Evolutionary conservation across 2,329 filamentous ascomycete genomes (phyloP).

Genomic region (Xylariaceae sp.): DNA sequence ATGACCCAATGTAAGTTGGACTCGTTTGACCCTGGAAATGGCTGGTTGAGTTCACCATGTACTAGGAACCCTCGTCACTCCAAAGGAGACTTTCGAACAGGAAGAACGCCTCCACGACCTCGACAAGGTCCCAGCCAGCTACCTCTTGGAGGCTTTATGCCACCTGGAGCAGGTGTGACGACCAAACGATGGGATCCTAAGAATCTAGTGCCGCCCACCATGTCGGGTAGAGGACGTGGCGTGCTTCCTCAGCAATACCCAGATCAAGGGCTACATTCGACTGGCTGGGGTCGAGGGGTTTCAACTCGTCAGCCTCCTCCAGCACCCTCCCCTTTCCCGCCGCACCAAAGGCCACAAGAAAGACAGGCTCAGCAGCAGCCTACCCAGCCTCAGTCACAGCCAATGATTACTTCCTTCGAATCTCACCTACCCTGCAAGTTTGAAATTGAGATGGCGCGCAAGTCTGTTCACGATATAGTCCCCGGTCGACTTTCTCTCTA

Average conservation of each 20-base stretch:
- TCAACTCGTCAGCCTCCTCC: no score
- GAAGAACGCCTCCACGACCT: not conserved
- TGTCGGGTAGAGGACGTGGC: not conserved
- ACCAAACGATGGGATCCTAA: conserved; percentile 11
- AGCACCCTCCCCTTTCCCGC: no score
- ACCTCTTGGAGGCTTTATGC: conserved; percentile 23
- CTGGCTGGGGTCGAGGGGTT: no score
- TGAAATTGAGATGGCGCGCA: not conserved
- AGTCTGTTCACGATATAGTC: not conserved
- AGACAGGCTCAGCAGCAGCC: no score
- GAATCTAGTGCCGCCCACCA: not conserved
- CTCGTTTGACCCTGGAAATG: not conserved
- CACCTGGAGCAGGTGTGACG: conserved; percentile 15
- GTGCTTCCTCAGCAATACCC: not conserved
- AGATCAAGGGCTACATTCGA: no score
- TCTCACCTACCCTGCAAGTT: not conserved
- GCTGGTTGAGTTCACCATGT: not conserved
- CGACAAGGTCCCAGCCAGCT: not conserved
- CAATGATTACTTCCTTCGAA: no score
- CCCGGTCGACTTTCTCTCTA: conserved; percentile 17
- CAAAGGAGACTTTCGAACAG: not conserved
- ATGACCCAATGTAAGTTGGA: conserved; percentile 11
- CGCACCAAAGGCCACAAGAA: no score
- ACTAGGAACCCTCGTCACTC: conserved; percentile 5
- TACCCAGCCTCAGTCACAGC: no score